Base-by-base conservation (phyloP, 306 rosid species). In the Acacia crassicarpa region DNA sequence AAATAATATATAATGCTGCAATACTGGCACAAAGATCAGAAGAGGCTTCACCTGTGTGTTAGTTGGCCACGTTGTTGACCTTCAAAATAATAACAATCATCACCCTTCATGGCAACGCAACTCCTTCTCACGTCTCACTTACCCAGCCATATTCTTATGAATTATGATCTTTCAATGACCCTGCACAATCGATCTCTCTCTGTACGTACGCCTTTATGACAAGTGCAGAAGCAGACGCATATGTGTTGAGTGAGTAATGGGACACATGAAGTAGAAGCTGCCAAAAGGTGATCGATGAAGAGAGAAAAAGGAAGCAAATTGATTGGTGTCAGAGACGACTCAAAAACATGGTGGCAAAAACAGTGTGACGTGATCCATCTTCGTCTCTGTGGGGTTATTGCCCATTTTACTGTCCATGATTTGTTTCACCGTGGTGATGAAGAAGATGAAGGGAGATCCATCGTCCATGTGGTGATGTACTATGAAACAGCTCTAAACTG, bases 341-440 rank as follows among this genome's bases (percentile, higher is more conserved):
- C 14, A 23, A 9, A 32, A 20, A 10, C 30, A 12, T 67, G 56
- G 46, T 15, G 44, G 72, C 72, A 67, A 20, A 38, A 2, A 38
- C 44, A 66, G 35, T 79, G 67, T 84, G 66, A 79, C 69, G 84
- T 53, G 84, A 85, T 82, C 53, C 23, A 17, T 53, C 59, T 49
- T 49, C 56, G 56, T 14, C 86, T 87, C 80, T 79, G 86, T 72
- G 9, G 59, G 59, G 3, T 22, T 20, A 27, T 69, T 84, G 88
- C 19, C 32, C 62, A 82, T 69, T 75, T 73, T 82, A 67, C 69
- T 59, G 61, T 17, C 7, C 61, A 54, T 54, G 3, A 19, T 23
- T 54, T 8, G 11, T 56, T 56, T 56, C 62, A 54, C 61, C 8
- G 61, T 51, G 59, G 59, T 51, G 58, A 51, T 51, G 20, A 51